Conservation (phyloP, 2,329 filamentous ascomycete genomes). For the Coniochaeta ligniaria region DNA sequence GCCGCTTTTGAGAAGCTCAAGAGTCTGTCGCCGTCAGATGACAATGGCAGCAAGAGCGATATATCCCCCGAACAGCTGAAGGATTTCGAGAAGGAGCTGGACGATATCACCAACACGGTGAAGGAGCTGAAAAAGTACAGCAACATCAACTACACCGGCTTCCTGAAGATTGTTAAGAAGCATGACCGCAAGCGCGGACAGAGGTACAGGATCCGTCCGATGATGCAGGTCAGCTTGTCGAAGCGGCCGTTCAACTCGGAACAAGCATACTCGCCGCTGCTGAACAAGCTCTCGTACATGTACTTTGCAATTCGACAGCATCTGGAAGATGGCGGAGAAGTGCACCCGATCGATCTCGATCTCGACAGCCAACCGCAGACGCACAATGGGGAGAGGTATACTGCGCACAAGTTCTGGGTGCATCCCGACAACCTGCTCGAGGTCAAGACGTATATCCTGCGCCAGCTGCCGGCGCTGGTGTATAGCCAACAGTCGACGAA, state of each 20-base stretch:
- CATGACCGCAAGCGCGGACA: conserved; percentile 89
- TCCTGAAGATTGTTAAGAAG: conserved; percentile 98
- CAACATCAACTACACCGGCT: conserved; percentile 93
- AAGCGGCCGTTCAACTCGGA: conserved; percentile 92
- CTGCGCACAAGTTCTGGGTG: conserved; percentile 93
- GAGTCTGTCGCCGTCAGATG: conserved; percentile 58
- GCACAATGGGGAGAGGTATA: conserved; percentile 66
- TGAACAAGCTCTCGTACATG: conserved; percentile 89
- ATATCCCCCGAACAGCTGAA: conserved; percentile 49
- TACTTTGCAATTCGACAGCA: conserved; percentile 90
- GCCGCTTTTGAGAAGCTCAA: conserved; percentile 62
- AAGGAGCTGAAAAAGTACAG: conserved; percentile 93
- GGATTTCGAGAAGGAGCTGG: conserved; percentile 72
- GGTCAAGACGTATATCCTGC: conserved; percentile 91
- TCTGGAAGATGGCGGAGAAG: conserved; percentile 51
- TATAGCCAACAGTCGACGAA: conserved; percentile 87
- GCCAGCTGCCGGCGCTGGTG: conserved; percentile 81
- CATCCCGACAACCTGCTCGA: conserved; percentile 93
- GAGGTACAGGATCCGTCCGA: conserved; percentile 80
- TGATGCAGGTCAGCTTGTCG: conserved; percentile 86
- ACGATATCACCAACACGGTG: conserved; percentile 81
- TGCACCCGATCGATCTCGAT: conserved; percentile 37
- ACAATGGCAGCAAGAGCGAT: conserved; percentile 36
- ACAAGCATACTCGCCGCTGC: conserved; percentile 75
- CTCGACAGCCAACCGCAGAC: conserved; percentile 47